Evolutionary conservation across 2,329 filamentous ascomycete genomes (phyloP).

Genomic region (Pseudopyricularia javanii): DNA sequence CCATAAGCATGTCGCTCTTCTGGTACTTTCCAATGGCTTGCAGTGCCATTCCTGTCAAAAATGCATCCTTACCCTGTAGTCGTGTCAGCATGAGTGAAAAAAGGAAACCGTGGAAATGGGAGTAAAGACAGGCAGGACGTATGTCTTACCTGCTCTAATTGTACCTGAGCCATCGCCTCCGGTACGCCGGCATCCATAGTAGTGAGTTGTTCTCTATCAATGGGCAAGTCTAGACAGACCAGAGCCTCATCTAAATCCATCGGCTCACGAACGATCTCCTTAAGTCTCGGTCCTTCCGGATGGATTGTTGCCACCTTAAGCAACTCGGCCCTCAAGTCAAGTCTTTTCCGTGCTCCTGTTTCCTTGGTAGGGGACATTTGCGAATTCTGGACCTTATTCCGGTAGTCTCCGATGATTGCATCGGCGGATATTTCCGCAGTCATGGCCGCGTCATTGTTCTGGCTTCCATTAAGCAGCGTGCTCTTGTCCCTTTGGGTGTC

Average conservation of each 20-base stretch:
- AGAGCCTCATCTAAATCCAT: conserved; percentile 24
- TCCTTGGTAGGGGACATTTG: conserved; percentile 2
- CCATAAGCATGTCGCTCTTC: not conserved
- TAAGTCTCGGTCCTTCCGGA: conserved; percentile 4
- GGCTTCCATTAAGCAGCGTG: not conserved
- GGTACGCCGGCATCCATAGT: not conserved
- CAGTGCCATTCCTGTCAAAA: conserved; percentile 2
- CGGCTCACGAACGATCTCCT: conserved; percentile 5
- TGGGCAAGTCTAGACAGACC: conserved; percentile 15
- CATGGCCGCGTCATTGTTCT: not conserved
- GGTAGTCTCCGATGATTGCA: conserved; percentile 2
- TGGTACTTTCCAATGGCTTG: not conserved
- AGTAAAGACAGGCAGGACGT: not conserved
- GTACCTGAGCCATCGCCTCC: not conserved
- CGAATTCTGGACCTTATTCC: conserved; percentile 3
- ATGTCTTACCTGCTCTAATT: conserved; percentile 2
- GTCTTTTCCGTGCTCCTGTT: conserved; percentile 1
- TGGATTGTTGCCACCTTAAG: not conserved
- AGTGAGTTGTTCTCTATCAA: not conserved
- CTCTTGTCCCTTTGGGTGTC: not conserved
- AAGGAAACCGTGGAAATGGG: not conserved
- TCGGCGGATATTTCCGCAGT: not conserved
- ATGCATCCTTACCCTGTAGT: not conserved
- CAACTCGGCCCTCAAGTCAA: conserved; percentile 12
- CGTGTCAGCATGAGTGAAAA: not conserved